A percentile compares a stretch with the other conserved stretches of the same genome.
phyloP scores from a whole-genome alignment of 2,329 filamentous ascomycete species.

The Penicillium sp. region DNA sequence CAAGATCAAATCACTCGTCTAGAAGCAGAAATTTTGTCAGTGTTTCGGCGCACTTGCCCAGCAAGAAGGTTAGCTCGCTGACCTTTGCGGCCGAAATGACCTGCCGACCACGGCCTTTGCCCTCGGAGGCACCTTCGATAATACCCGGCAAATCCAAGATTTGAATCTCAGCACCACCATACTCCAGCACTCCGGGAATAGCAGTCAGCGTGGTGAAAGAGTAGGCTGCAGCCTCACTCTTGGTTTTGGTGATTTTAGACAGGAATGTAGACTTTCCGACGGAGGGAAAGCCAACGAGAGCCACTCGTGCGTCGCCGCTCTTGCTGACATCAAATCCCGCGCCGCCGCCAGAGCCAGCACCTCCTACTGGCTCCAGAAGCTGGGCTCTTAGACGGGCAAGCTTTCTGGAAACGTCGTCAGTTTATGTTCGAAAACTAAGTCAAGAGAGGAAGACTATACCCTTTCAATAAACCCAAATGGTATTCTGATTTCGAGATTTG shows the following conservation, averaged over 20 bases:
- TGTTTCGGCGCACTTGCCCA: neutral
- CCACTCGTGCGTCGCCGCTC: conserved; percentile 90
- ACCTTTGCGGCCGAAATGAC: conserved; percentile 93
- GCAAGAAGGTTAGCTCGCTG: neutral
- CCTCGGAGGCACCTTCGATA: conserved; percentile 91
- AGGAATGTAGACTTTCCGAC: conserved; percentile 97
- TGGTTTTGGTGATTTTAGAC: conserved; percentile 98
- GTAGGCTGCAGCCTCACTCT: conserved; percentile 90
- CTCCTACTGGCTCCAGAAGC: conserved; percentile 77
- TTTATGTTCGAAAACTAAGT: neutral
- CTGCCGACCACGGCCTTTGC: conserved; percentile 88
- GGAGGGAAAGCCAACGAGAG: conserved; percentile 95
- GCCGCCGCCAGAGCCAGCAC: conserved; percentile 67
- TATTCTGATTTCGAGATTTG: conserved; percentile 58
- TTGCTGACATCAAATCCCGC: conserved; percentile 87
- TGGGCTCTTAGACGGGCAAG: conserved; percentile 90
- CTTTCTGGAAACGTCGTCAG: conserved; percentile 56
- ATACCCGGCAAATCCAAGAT: conserved; percentile 95
- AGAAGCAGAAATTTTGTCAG: conserved; percentile 1
- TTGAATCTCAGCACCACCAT: conserved; percentile 95
- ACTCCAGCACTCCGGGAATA: conserved; percentile 93
- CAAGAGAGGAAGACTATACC: conserved; percentile 44
- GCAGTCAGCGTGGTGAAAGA: conserved; percentile 95
- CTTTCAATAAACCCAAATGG: conserved; percentile 93
- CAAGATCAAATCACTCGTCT: conserved; percentile 87